Base-by-base conservation (phyloP, 2,329 filamentous ascomycete genomes). In the Verticillium nonalfalfae region DNA sequence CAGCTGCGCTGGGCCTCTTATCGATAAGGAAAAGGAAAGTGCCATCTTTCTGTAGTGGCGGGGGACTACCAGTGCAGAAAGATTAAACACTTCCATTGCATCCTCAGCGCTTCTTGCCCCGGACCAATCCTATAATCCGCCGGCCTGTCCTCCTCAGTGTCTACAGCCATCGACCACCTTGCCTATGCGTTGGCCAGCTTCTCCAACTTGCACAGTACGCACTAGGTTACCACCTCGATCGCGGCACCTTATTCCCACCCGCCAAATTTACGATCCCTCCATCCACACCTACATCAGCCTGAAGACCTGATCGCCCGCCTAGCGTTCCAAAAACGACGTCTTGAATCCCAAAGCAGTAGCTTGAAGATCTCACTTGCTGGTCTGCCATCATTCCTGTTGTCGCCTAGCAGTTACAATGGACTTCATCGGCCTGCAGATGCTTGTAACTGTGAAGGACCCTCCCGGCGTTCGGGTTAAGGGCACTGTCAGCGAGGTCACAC, bases 401-500 rank as follows among this genome's bases (percentile, higher is more conserved):
- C 21, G 45, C 65, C 76, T 62, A 67, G 18, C 45, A 21, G 45
- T 1, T 11, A 50, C 7, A 21, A 90, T 90, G 87, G 81, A 86
- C 70, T 92, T 94, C 72, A 86, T 91, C 69, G 91, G 91, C 64
- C 83, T 91, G 73, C 86, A 88, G 63, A 91, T 95, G 76, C 78
- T 86, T 63, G 87, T 95, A 69, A 89, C 88, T 39, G 81, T 95
- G 65, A 84, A 82, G 68, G 80, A 85, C 62, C 88, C 89, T 59
- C 81, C 83, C 2, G 84, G 85, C 63, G 84, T 83, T 52, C 79
- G 85, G 68, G 77, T 94, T 58, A 85, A 86, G 63, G 91, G 91
- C 59, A 84, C 85, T 26, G 89, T 96, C 39, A 83, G 85, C 63
- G 81, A 87, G 67, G 87, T 94, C 60, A 82, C 79, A 62, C 77